A percentile compares a stretch with the other conserved stretches of the same genome.
phyloP scores from a whole-genome alignment of 2,329 filamentous ascomycete species.

The Cytospora piceicola region DNA sequence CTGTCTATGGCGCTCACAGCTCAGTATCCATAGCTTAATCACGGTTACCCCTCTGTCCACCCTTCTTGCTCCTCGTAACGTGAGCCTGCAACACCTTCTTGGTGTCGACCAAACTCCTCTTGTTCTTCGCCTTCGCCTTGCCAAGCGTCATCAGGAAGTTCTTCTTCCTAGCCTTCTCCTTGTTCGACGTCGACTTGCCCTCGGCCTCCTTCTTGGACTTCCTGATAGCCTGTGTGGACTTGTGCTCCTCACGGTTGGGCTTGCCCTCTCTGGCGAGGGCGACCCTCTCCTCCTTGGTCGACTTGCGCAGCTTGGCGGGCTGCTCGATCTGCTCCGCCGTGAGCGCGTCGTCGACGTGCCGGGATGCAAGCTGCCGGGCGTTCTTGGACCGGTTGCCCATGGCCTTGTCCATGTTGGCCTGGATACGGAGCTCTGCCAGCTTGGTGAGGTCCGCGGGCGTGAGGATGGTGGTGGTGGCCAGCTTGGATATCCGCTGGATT shows the following conservation, averaged over 20 bases:
- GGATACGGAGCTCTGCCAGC: constrained; percentile 81
- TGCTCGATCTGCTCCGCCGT: constrained; percentile 93
- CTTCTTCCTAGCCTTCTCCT: constrained; percentile 96
- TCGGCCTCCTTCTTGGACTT: constrained; percentile 85
- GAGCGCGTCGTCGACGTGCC: constrained; percentile 83
- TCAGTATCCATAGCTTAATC: background rate
- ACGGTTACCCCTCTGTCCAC: constrained; percentile 76
- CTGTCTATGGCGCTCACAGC: background rate
- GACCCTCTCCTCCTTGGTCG: constrained; percentile 86
- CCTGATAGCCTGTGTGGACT: constrained; percentile 80
- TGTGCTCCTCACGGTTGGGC: constrained; percentile 76
- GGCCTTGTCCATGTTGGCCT: constrained; percentile 70
- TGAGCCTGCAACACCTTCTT: constrained; percentile 80
- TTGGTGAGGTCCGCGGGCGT: constrained; percentile 97
- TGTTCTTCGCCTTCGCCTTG: constrained; percentile 94
- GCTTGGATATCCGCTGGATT: constrained; percentile 63
- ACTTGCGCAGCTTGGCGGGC: constrained; percentile 78
- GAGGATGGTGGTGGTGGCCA: constrained; percentile 91
- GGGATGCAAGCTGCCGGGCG: constrained; percentile 54
- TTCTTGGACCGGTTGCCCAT: constrained; percentile 54
- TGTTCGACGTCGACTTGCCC: constrained; percentile 96
- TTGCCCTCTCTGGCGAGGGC: constrained; percentile 83
- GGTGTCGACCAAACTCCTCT: constrained; percentile 88
- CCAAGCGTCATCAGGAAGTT: constrained; percentile 98
- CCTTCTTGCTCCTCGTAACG: constrained; percentile 79